Evolutionary conservation across 352 stramenopile genomes (phyloP).

Genomic region (Pythium dissotocum): DNA sequence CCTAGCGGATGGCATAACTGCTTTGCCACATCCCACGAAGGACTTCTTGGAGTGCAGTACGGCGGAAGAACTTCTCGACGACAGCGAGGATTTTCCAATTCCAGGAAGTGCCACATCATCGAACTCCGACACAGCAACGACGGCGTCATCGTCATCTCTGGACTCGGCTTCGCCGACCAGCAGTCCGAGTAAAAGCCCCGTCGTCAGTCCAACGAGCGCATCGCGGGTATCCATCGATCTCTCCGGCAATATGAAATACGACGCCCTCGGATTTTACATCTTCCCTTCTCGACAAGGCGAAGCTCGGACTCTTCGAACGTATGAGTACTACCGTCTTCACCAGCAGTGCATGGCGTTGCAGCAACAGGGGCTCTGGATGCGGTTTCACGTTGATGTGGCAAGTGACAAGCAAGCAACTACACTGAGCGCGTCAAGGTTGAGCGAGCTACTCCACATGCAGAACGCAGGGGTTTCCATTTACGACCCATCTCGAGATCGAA

Average conservation of each 20-base stretch:
- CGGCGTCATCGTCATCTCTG: neutral
- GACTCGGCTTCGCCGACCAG: constrained; percentile 9
- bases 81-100: neutral
- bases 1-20: constrained; percentile 50
- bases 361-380: constrained; percentile 40
- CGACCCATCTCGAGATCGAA: constrained; percentile 8
- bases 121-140: constrained; percentile 4
- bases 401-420: neutral
- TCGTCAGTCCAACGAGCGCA: constrained; percentile 4
- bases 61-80: constrained; percentile 44
- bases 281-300: constrained; percentile 4
- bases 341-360: constrained; percentile 40
- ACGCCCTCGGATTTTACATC: constrained; percentile 55
- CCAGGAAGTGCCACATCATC: neutral
- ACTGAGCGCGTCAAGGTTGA: neutral
- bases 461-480: neutral
- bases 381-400: constrained; percentile 16
- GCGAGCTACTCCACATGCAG: neutral
- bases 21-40: constrained; percentile 43
- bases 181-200: constrained; percentile 1
- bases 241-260: constrained; percentile 26
- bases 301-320: constrained; percentile 23
- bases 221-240: constrained; percentile 18
- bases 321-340: constrained; percentile 53
- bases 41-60: constrained; percentile 35